Evolutionary conservation across 208 protist species (phyloP), one percentile per base, ranked within the genome.

Genomic region (Angomonas deanei): DNA sequence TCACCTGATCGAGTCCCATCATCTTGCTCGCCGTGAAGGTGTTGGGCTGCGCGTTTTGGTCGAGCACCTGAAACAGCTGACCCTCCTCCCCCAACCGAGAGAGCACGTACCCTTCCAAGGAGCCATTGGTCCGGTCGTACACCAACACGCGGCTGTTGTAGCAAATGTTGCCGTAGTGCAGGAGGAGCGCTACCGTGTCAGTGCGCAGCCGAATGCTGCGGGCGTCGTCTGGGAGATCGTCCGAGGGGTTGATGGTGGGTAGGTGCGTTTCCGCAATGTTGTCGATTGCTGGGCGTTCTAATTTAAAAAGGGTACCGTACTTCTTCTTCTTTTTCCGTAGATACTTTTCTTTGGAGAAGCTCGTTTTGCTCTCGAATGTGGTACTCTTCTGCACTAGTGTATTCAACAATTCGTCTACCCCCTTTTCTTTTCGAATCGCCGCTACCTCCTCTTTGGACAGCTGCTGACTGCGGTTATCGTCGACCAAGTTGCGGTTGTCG

Each of bases 291-390:
- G 90, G 77, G 15, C 71, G 66, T 63, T 93, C 84, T 15, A 96
- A 50, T 72, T 93, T 94, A 67, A 95, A 94, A 11, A 93, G 68
- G 24, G 72, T 81, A 28, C 80, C 82, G 68, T 93, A 96, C 56
- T 93, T 89, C 64, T 93, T 91, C 66, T 93, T 64, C 70, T 97
- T 97, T 66, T 92, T 94, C 6, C 78, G 85, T 10, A 97, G 67
- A 65, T 96, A 97, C 67, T 97, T 97, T 57, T 96, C 87, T 68
- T 97, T 85, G 0, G 91, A 77, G 64, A 93, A 97, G 26, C 72
- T 74, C 11, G 93, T 96, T 66, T 97, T 97, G 34, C 65, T 76
- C 36, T 82, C 71, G 64, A 94, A 96, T 24, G 91, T 96, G 19
- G 68, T 55, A 56, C 89, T 96, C 64, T 92, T 90, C 61, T 92